These are phyloP conservation scores for Diaporthe ilicicola DNA, from an alignment of 2,329 filamentous ascomycete genomes.

Conservation along the genomic window DNA sequence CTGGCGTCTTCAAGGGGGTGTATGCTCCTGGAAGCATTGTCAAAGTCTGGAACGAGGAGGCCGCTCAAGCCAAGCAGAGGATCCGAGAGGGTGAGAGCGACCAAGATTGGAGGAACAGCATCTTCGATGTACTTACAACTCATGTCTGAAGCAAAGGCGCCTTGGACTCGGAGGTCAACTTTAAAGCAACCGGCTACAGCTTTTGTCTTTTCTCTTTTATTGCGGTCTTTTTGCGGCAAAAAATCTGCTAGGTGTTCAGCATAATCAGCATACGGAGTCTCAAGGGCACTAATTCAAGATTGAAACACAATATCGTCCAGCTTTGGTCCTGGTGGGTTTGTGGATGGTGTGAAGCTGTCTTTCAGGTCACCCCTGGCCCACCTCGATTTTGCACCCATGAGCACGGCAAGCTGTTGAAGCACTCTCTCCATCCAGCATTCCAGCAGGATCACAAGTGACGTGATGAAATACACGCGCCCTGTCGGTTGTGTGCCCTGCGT, in stretches of 20 bases:
- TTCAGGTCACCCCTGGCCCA: no score
- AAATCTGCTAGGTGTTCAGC: neutral
- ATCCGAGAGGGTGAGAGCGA: slow-evolving; percentile 76
- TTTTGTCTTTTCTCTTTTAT: neutral
- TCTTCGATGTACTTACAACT: slow-evolving; percentile 70
- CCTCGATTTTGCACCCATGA: no score
- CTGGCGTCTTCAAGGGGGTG: slow-evolving; percentile 77
- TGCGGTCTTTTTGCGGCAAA: neutral
- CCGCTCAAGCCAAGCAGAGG: slow-evolving; percentile 71
- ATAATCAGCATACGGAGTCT: neutral
- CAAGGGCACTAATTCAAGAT: neutral
- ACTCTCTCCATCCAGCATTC: no score
- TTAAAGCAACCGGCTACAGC: neutral
- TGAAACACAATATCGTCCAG: neutral
- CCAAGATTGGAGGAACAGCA: slow-evolving; percentile 80
- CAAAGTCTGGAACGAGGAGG: slow-evolving; percentile 89
- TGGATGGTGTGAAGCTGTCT: rapidly evolving
- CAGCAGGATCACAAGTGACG: no score
- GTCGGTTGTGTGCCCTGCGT: no score
- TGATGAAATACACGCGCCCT: no score
- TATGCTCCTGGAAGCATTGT: slow-evolving; percentile 92
- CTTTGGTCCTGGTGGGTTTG: neutral
- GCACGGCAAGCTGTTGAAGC: no score
- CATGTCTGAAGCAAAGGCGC: neutral
- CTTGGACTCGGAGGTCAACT: no score